Evolutionary conservation across 371 early-diverging fungal genomes (phyloP).

Genomic region (Mortierella polycephala): DNA sequence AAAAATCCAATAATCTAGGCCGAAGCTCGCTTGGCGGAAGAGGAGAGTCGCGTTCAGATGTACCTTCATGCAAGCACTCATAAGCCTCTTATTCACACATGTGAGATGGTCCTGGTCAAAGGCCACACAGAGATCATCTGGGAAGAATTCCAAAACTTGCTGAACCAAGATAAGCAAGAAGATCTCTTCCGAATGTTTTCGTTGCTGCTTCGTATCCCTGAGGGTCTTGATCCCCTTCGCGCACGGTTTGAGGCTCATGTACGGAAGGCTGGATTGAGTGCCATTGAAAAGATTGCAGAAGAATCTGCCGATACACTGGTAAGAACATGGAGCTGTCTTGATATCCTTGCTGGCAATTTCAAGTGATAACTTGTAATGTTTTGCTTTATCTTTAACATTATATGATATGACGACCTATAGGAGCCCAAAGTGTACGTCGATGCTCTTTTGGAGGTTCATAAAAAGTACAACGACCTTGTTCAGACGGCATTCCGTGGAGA

Average conservation of each 20-base stretch:
- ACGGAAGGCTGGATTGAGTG: constrained; percentile 81
- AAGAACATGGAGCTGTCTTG: background rate
- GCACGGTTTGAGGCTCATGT: constrained; percentile 86
- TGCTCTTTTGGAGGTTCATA: constrained; percentile 82
- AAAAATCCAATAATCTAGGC: constrained; percentile 58
- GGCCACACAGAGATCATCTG: constrained; percentile 82
- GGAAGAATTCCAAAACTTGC: constrained; percentile 89
- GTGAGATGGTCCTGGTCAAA: constrained; percentile 87
- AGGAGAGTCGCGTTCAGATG: constrained; percentile 87
- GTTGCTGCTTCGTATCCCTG: constrained; percentile 82
- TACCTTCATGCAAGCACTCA: constrained; percentile 88
- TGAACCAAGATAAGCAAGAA: constrained; percentile 87
- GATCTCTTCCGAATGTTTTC: constrained; percentile 90
- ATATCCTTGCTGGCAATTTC: background rate
- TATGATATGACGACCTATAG: constrained; percentile 29
- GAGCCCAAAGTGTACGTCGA: constrained; percentile 90
- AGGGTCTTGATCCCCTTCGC: constrained; percentile 86
- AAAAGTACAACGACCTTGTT: constrained; percentile 81
- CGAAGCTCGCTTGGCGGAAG: constrained; percentile 85
- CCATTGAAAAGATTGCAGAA: constrained; percentile 85
- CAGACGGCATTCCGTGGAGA: constrained; percentile 83
- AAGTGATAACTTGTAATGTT: background rate
- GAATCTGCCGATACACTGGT: constrained; percentile 62
- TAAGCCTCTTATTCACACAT: constrained; percentile 77
- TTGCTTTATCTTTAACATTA: background rate